Evolutionary conservation across 78 protist species (phyloP), one percentile per base, ranked within the genome.

Genomic region (Trichosphaerium sp.): DNA sequence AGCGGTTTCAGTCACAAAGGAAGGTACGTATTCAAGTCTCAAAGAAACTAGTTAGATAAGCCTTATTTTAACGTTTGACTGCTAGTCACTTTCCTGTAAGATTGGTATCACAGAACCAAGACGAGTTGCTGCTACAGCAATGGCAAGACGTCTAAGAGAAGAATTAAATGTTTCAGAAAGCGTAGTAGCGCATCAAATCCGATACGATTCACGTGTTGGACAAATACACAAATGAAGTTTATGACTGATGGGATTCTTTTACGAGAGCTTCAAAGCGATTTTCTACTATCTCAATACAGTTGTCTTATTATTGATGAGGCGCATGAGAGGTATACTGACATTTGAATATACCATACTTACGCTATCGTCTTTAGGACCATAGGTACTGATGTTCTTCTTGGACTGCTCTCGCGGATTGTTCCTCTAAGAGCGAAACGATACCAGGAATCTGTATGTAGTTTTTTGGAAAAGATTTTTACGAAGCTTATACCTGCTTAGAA

Each of bases 91-190:
- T 26, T 26, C n/a, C 75, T 95, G 96, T 0, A n/a, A 74, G 59
- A 85, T 98, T 37, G 99, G 90, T n/a, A 78, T 92, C 23, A 98
- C 99, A 4, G 92, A 98, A 76, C 99, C 99, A 1, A 76, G 99
- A 7, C 79, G 99, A 1, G 98, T 98, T 3, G 99, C 99, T 3
- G 99, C 99, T 10, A 52, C 91, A 10, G 58, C 82, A 23, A 80
- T 92, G 48, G 87, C 97, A 7, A 37, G 31, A 63, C 80, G 99
- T 14, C 98, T 98, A 0, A 95, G 96, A 0, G 42, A 78, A 7
- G 99, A 98, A 64, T 34, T 97, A 6, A 71, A 80, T 48, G 34
- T 69, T 4, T 64, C 34, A 10, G 21, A 8, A 11, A 18, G 7
- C 3, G 4, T 15, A 68, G 12, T n/a, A 0, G 40, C 55, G 28